Conservation (phyloP, 1,284 basidiomycete species). For the Chiua sp. region DNA sequence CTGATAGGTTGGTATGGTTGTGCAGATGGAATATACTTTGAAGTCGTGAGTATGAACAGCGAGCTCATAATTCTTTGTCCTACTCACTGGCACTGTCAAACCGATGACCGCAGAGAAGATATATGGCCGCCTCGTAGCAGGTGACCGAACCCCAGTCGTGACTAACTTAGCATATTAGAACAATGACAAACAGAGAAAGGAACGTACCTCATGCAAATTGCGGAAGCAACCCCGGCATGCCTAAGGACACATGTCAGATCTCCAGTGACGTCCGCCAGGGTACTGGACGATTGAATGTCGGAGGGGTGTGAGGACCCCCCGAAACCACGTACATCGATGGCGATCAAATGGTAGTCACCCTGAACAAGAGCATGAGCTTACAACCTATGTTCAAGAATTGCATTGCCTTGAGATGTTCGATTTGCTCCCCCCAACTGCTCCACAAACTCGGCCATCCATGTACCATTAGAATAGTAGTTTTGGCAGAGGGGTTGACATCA, state of each 20-base stretch:
- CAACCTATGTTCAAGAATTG: neutral
- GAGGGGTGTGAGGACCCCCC: slow-evolving; percentile 68
- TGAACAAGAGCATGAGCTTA: slow-evolving; percentile 2
- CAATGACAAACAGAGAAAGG: neutral
- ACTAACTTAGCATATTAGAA: slow-evolving; percentile 39
- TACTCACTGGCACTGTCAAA: slow-evolving; percentile 58
- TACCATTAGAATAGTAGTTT: slow-evolving; percentile 62
- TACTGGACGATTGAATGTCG: slow-evolving; percentile 62
- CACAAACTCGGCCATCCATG: slow-evolving; percentile 80
- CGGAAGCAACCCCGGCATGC: slow-evolving; percentile 50
- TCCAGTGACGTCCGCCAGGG: slow-evolving; percentile 60
- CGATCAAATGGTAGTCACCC: slow-evolving; percentile 55
- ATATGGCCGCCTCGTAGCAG: slow-evolving; percentile 67
- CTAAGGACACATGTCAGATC: slow-evolving; percentile 67
- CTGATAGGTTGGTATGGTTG: slow-evolving; percentile 53
- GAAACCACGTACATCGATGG: slow-evolving; percentile 69
- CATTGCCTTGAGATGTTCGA: slow-evolving; percentile 61
- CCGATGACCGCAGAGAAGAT: slow-evolving; percentile 64
- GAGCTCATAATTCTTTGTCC: neutral
- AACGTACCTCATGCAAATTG: slow-evolving; percentile 65
- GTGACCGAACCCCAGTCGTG: slow-evolving; percentile 75
- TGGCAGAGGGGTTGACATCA: slow-evolving; percentile 59
- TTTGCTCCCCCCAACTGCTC: slow-evolving; percentile 74
- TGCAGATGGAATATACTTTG: slow-evolving; percentile 58
- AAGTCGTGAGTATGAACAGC: neutral